Evolutionary conservation across 2,329 filamentous ascomycete species (phyloP).

Genomic region (Xylariomycetidae sp.): DNA sequence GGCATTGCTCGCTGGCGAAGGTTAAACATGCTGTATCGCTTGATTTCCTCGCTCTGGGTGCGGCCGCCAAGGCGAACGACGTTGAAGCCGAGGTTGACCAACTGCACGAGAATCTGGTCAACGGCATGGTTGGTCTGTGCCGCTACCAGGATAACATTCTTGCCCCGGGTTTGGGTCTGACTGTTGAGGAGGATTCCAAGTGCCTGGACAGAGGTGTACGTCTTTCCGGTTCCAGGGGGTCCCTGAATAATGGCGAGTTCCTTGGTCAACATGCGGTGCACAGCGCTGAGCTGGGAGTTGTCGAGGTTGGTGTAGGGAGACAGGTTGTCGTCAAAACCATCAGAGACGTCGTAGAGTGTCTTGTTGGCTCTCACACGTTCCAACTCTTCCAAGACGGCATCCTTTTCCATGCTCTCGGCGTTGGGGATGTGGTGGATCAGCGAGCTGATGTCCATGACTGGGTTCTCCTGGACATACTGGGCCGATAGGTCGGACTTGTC

Average conservation of each 20-base stretch:
- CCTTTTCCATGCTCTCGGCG: conserved; percentile 6
- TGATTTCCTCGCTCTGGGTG: conserved; percentile 60
- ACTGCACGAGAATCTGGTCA: conserved; percentile 68
- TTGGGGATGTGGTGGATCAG: conserved; percentile 25
- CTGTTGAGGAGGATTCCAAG: conserved; percentile 61
- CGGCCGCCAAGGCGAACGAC: conserved; percentile 61
- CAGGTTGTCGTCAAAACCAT: conserved; percentile 20
- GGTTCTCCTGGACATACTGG: conserved; percentile 24
- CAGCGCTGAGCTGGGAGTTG: conserved; percentile 61
- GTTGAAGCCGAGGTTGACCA: conserved; percentile 46
- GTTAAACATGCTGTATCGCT: conserved; percentile 59
- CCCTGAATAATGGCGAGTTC: conserved; percentile 75
- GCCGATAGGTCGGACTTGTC: conserved; percentile 28
- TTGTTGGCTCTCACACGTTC: conserved; percentile 15
- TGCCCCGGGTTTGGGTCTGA: conserved; percentile 36
- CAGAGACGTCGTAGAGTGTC: conserved; percentile 14
- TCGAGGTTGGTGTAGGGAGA: conserved; percentile 48
- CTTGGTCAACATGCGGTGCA: conserved; percentile 64
- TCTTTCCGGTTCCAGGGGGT: conserved; percentile 71
- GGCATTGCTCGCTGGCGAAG: conserved; percentile 35
- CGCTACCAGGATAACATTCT: conserved; percentile 69
- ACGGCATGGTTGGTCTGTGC: conserved; percentile 89
- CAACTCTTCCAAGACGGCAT: conserved; percentile 7
- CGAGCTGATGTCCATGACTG: conserved; percentile 27
- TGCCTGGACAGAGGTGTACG: conserved; percentile 69